Evolutionary conservation across 495 filamentous ascomycete genomes (phyloP).

Genomic region (Xylaria grammica): DNA sequence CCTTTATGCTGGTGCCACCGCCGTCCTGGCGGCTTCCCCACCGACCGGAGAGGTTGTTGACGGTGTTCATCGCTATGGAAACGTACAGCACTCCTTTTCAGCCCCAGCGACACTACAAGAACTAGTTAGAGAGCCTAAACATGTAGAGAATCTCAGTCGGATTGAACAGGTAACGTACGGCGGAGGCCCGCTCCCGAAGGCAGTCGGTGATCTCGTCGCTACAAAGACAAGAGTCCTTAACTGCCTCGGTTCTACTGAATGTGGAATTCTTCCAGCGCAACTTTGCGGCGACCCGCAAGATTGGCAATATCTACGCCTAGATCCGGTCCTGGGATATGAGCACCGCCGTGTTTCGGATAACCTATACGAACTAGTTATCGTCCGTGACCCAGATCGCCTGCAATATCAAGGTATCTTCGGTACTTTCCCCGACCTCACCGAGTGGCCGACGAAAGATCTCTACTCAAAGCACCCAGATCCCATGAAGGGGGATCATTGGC

Average conservation of each 20-base stretch:
- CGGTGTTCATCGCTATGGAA: slow-evolving; percentile 11
- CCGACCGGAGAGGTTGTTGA: slow-evolving; percentile 5
- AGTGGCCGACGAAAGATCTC: slow-evolving; percentile 57
- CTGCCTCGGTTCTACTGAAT: slow-evolving; percentile 43
- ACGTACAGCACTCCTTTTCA: slow-evolving; percentile 1
- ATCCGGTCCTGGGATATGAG: slow-evolving; percentile 38
- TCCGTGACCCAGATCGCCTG: slow-evolving; percentile 24
- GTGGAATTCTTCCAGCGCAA: slow-evolving; percentile 32
- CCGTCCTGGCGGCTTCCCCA: slow-evolving; percentile 11
- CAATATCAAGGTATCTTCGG: slow-evolving; percentile 38
- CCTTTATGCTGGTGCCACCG: slow-evolving; percentile 6
- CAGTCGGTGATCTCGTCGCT: slow-evolving; percentile 41
- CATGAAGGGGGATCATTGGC: slow-evolving; percentile 50
- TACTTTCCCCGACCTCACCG: slow-evolving; percentile 49
- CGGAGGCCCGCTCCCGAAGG: slow-evolving; percentile 29
- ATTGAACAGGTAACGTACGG: neutral
- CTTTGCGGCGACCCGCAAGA: slow-evolving; percentile 32
- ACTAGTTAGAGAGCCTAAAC: slow-evolving; percentile 5
- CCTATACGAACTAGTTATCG: slow-evolving; percentile 34
- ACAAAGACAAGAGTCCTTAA: slow-evolving; percentile 40
- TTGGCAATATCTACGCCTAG: slow-evolving; percentile 47
- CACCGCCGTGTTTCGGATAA: slow-evolving; percentile 40
- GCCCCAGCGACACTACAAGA: slow-evolving; percentile 1
- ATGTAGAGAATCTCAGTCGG: slow-evolving; percentile 20
- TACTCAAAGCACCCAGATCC: slow-evolving; percentile 53